Percentiles rank a stretch among this genome's conserved stretches.
phyloP scores from a whole-genome alignment of 2,329 filamentous ascomycete species.

The Cryphonectria nitschkei region DNA sequence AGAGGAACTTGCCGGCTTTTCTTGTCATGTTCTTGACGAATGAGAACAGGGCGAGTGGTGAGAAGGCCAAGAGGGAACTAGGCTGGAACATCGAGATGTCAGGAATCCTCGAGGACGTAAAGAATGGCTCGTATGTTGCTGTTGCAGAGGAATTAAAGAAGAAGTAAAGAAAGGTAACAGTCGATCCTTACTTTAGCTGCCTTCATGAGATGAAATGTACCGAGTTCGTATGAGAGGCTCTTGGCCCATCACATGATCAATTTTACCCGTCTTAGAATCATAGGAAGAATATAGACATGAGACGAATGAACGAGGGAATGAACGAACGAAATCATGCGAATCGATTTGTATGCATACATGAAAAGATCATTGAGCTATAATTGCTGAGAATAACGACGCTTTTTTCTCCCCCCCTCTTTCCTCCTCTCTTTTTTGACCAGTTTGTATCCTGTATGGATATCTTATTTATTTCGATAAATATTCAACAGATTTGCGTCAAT shows the following conservation, averaged over 20 bases:
- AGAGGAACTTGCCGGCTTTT: conserved; percentile 35
- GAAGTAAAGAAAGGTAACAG: background rate
- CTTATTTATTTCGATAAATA: no score
- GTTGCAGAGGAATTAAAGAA: conserved; percentile 6
- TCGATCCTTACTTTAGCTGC: background rate
- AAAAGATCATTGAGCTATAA: no score
- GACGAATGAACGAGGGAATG: background rate
- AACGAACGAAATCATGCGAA: background rate
- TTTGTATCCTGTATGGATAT: no score
- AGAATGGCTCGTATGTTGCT: conserved; percentile 34
- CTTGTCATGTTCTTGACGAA: conserved; percentile 40
- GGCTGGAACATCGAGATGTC: conserved; percentile 43
- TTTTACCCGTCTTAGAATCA: background rate
- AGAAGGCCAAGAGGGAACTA: conserved; percentile 43
- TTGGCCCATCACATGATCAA: background rate
- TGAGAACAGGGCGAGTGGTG: conserved; percentile 40
- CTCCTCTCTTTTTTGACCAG: no score
- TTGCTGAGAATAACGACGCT: no score
- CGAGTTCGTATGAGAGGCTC: background rate
- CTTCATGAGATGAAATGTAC: background rate
- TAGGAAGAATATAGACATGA: background rate
- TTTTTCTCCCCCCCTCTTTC: no score
- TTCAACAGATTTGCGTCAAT: no score
- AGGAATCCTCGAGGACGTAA: conserved; percentile 42
- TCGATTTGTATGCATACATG: background rate